These are phyloP conservation scores for Apiospora saccharicola DNA, from an alignment of 2,329 filamentous ascomycete species.

Conservation along the genomic window DNA sequence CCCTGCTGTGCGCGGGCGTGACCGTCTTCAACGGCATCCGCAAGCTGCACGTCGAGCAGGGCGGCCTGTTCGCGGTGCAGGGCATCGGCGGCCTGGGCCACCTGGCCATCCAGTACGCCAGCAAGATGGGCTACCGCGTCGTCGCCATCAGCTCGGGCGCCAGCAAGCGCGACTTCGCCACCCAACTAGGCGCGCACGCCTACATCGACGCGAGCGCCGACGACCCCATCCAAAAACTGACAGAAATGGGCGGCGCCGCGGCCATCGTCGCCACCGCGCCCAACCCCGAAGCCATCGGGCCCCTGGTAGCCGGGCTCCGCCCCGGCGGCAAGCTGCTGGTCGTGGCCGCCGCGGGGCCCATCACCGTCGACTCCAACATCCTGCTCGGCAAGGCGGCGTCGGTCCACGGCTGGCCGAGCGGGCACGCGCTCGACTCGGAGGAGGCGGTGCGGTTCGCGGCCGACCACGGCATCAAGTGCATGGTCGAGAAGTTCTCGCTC, in stretches of 20 bases:
- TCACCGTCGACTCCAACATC: constrained; percentile 52
- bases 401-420: constrained; percentile 70
- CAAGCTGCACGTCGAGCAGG: constrained; percentile 60
- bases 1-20: constrained; percentile 70
- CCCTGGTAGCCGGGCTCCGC: constrained; percentile 61
- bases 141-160: constrained; percentile 72
- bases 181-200: constrained; percentile 65
- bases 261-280: constrained; percentile 71
- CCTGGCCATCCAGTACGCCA: constrained; percentile 77
- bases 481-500: constrained; percentile 71
- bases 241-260: constrained; percentile 66
- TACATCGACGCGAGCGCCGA: constrained; percentile 64
- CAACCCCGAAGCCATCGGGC: constrained; percentile 60
- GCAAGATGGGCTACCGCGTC: constrained; percentile 78
- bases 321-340: constrained; percentile 65
- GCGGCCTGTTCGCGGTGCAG: constrained; percentile 65
- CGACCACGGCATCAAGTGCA: constrained; percentile 67
- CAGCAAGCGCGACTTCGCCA: constrained; percentile 73
- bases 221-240: constrained; percentile 55
- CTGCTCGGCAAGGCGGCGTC: constrained; percentile 61
- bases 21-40: constrained; percentile 68
- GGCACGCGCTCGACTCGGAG: constrained; percentile 68
- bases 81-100: constrained; percentile 81
- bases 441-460: constrained; percentile 72
- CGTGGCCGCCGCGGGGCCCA: constrained; percentile 58